Conservation (phyloP, 2,329 filamentous ascomycete genomes). For the Trichophyton simii region DNA sequence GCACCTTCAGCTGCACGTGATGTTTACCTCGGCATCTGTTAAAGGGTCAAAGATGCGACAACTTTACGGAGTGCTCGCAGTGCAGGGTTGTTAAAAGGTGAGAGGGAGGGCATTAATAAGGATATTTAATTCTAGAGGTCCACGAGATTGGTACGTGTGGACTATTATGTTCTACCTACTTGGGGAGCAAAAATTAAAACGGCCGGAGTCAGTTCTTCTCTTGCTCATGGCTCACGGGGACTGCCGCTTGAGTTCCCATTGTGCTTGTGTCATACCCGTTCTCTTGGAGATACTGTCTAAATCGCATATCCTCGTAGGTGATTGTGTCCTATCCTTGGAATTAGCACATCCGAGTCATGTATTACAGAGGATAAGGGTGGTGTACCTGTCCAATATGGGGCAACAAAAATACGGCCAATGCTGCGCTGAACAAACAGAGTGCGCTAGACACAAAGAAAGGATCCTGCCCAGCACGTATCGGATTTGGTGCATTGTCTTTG, state of each 20-base stretch:
- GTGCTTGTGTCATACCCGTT: conserved; percentile 63
- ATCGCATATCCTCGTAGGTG: conserved; percentile 59
- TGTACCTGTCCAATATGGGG: conserved; percentile 55
- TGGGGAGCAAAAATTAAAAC: not conserved
- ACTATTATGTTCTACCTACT: not conserved
- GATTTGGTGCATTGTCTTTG: conserved; percentile 42
- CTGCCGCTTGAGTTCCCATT: conserved; percentile 34
- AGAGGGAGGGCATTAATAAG: too few relatives aligned
- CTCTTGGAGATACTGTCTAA: conserved; percentile 57
- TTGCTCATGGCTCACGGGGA: not conserved
- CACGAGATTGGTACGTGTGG: not conserved
- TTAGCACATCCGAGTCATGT: not conserved
- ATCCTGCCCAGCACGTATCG: conserved; percentile 57
- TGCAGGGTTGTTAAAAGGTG: too few relatives aligned
- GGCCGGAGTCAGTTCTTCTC: not conserved
- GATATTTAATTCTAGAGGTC: too few relatives aligned
- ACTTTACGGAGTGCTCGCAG: too few relatives aligned
- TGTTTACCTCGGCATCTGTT: not conserved
- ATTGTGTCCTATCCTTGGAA: conserved; percentile 58
- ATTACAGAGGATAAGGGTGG: not conserved
- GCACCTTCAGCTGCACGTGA: not conserved
- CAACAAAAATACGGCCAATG: conserved; percentile 52
- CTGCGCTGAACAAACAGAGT: conserved; percentile 63
- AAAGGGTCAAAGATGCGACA: not conserved
- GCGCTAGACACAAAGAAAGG: conserved; percentile 77